Evolutionary conservation across 1,284 basidiomycete species (phyloP).

Genomic region (Sanguinoderma infundibulare): DNA sequence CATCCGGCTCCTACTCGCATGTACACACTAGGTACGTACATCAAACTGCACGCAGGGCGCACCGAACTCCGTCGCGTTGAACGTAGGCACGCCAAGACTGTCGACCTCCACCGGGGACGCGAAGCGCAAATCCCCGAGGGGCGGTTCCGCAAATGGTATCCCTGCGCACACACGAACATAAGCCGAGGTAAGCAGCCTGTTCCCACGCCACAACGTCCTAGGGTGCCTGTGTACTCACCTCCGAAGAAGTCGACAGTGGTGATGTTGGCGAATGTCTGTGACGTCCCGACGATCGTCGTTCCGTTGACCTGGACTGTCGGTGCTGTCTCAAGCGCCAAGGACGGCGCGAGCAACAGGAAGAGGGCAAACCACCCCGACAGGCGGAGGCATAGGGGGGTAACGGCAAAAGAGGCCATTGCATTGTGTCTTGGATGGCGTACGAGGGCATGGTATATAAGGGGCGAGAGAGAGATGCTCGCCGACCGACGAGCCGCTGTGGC

Average conservation of each 20-base stretch:
- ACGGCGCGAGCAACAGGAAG: neutral
- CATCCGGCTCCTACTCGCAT: neutral
- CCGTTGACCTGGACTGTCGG: neutral
- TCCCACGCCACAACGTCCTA: neutral
- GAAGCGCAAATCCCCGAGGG: constrained; percentile 31
- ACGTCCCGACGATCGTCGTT: neutral
- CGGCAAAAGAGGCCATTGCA: neutral
- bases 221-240: constrained; percentile 4
- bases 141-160: constrained; percentile 38
- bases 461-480: neutral
- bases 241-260: constrained; percentile 27
- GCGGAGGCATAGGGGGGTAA: neutral
- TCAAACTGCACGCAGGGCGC: constrained; percentile 23
- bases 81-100: constrained; percentile 8
- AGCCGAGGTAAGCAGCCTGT: too few relatives aligned
- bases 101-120: constrained; percentile 21
- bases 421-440: neutral
- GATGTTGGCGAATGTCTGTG: neutral
- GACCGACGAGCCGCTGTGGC: neutral
- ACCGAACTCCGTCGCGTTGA: constrained; percentile 30
- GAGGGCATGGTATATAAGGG: neutral
- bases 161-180: constrained; percentile 14
- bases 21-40: constrained; percentile 9
- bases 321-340: neutral
- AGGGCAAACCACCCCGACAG: neutral